Percentiles rank a stretch among this genome's conserved stretches.
Conservation (phyloP, 257 asterid genomes). For the Cinchona pubescens region DNA sequence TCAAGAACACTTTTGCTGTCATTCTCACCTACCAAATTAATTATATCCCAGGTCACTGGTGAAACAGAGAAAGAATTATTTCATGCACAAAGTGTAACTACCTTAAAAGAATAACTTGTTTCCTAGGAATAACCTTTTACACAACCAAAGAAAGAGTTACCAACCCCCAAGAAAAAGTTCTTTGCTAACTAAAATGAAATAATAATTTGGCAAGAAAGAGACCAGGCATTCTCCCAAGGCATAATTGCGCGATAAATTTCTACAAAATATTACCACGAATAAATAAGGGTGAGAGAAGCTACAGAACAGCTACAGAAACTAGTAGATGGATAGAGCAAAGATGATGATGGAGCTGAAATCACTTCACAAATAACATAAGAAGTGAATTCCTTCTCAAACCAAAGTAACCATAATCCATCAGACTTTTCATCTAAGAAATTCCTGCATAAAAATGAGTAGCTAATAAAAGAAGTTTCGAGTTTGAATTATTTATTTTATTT, state of each 20-base stretch:
- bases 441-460: background rate
- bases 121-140: background rate
- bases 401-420: background rate
- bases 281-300: no score
- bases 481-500: no score
- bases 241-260: background rate
- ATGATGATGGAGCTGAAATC: background rate
- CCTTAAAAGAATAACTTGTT: background rate
- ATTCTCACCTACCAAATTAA: conserved; percentile 54
- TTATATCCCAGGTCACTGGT: background rate
- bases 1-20: conserved; percentile 68
- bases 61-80: background rate
- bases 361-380: background rate
- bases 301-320: background rate
- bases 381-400: background rate
- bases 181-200: background rate
- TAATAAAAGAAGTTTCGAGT: background rate
- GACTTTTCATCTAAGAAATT: background rate
- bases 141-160: background rate
- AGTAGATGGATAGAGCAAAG: background rate
- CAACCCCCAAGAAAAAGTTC: background rate
- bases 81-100: background rate
- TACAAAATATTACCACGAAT: background rate
- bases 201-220: no score
- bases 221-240: background rate